Evolutionary conservation across 495 filamentous ascomycete genomes (phyloP).

Genomic region (Penicillium atrosanguineum): DNA sequence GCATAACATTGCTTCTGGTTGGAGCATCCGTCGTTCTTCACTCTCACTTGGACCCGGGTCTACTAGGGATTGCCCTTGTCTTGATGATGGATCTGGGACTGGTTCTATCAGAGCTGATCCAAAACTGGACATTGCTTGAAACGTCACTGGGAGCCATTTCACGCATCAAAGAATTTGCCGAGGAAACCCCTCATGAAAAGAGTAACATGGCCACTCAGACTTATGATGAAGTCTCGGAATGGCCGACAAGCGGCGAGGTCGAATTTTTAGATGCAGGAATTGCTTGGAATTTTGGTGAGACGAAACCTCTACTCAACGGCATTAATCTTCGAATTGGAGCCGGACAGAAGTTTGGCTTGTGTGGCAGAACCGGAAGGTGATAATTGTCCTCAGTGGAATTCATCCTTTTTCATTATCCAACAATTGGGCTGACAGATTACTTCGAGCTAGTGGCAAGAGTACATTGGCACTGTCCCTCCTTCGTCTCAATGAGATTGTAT

Average conservation of each 20-base stretch:
- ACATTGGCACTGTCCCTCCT: conserved; percentile 58
- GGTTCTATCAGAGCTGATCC: conserved; percentile 19
- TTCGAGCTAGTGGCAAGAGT: conserved; percentile 53
- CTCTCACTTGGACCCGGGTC: conserved; percentile 14
- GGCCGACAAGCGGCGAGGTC: conserved; percentile 75
- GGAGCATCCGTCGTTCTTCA: conserved; percentile 17
- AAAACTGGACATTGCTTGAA: conserved; percentile 27
- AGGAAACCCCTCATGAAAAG: conserved; percentile 25
- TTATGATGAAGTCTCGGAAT: conserved; percentile 31
- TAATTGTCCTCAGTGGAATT: not conserved
- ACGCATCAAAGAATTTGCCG: conserved; percentile 32
- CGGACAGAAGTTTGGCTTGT: conserved; percentile 53
- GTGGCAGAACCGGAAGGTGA: conserved; percentile 33
- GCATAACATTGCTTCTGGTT: conserved; percentile 25
- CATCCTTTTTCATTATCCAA: not conserved
- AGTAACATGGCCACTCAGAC: conserved; percentile 5
- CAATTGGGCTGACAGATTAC: not conserved
- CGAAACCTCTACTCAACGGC: conserved; percentile 35
- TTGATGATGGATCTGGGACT: conserved; percentile 26
- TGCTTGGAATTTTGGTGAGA: conserved; percentile 69
- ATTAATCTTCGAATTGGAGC: conserved; percentile 43
- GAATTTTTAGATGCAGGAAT: conserved; percentile 66
- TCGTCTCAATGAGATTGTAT: conserved; percentile 47
- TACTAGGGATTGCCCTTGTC: conserved; percentile 30
- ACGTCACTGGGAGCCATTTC: conserved; percentile 30